These are phyloP conservation scores for Cicer judaicum DNA, from an alignment of 306 rosid species.

Conservation along the genomic window DNA sequence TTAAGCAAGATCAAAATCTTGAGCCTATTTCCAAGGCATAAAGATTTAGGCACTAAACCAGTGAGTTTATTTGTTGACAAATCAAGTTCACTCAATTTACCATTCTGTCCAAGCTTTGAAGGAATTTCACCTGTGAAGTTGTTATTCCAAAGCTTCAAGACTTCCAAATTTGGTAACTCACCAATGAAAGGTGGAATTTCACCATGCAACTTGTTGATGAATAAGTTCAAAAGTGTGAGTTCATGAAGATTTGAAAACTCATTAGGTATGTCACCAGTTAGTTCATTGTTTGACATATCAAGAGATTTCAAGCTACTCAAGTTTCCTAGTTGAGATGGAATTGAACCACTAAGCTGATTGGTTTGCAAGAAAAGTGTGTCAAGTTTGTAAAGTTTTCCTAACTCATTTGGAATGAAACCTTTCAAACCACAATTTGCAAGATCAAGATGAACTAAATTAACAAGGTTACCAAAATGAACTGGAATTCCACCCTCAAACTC, in stretches of 20 bases:
- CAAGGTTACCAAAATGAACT: conserved; percentile 59
- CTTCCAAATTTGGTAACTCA: conserved; percentile 72
- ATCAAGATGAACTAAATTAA: conserved; percentile 74
- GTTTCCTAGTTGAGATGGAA: conserved; percentile 75
- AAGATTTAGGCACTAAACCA: conserved; percentile 67
- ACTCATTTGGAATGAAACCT: conserved; percentile 77
- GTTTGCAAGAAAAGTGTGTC: conserved; percentile 87
- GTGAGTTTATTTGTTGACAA: conserved; percentile 90
- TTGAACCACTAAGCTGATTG: conserved; percentile 71
- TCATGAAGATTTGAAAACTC: conserved; percentile 69
- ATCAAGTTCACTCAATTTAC: conserved; percentile 69
- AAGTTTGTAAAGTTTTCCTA: conserved; percentile 66
- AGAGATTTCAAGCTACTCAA: conserved; percentile 65
- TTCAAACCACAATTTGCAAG: conserved; percentile 77
- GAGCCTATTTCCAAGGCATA: conserved; percentile 72
- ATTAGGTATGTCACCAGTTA: conserved; percentile 71
- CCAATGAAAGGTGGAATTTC: conserved; percentile 71
- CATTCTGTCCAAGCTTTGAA: conserved; percentile 73
- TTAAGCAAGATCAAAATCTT: conserved; percentile 69
- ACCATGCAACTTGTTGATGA: conserved; percentile 85
- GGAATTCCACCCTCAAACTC: conserved; percentile 83
- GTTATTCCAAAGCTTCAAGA: conserved; percentile 81
- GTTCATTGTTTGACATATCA: conserved; percentile 81
- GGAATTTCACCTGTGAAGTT: conserved; percentile 86
- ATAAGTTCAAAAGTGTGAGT: conserved; percentile 74